Conservation (phyloP, 2,329 filamentous ascomycete genomes). For the Trichoderma citrinoviride region DNA sequence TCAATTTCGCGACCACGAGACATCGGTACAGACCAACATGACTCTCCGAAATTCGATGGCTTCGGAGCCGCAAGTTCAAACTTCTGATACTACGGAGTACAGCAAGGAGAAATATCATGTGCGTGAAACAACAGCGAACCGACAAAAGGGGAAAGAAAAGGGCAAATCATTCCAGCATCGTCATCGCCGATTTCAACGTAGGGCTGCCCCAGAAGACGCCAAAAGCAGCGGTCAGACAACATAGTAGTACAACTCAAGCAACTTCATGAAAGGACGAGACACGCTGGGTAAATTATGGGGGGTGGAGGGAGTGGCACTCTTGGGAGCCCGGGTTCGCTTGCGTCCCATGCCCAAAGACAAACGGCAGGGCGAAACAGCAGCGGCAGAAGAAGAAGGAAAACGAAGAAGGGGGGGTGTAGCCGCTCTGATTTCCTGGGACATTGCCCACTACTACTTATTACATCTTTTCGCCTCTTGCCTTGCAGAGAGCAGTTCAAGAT, state of each 20-base stretch:
- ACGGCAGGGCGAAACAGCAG: not conserved
- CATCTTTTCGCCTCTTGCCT: too few relatives aligned
- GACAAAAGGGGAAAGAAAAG: not conserved
- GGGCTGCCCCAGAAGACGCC: not conserved
- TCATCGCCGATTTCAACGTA: not conserved
- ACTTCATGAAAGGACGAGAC: not conserved
- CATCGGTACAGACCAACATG: too few relatives aligned
- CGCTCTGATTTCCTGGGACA: too few relatives aligned
- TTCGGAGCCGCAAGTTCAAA: not conserved
- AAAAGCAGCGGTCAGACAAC: not conserved
- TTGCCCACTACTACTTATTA: too few relatives aligned
- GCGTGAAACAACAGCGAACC: too few relatives aligned
- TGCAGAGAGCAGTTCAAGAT: not conserved
- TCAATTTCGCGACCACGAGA: too few relatives aligned
- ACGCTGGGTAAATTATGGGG: not conserved
- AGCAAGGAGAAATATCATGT: too few relatives aligned
- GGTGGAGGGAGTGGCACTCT: not conserved
- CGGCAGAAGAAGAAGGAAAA: too few relatives aligned
- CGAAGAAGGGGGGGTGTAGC: too few relatives aligned
- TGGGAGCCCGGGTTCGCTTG: not conserved
- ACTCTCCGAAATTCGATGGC: too few relatives aligned
- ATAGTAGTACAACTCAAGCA: too few relatives aligned
- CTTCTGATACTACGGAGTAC: too few relatives aligned
- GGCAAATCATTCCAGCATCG: not conserved
- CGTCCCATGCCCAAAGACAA: conserved; percentile 1